A percentile compares a stretch with the other conserved stretches of the same genome.
Conservation (phyloP, 2,329 filamentous ascomycete genomes). For the Aspergillus pseudoterreus region DNA sequence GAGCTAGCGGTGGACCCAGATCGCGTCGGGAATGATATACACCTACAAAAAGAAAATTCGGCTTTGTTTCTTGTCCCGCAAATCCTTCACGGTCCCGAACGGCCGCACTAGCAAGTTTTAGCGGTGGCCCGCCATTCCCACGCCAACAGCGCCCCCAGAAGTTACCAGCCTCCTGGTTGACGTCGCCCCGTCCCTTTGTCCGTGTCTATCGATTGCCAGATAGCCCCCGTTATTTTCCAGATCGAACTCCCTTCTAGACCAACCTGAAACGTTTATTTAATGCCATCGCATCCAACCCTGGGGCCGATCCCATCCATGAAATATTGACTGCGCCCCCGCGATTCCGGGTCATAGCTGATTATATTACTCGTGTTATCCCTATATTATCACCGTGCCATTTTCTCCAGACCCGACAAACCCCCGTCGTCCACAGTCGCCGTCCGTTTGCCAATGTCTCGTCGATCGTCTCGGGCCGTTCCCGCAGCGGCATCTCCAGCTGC, state of each 20-base stretch:
- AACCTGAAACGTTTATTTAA: slow-evolving; percentile 3
- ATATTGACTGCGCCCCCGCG: background rate
- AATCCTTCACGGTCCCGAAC: slow-evolving; percentile 13
- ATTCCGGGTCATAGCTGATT: slow-evolving; percentile 6
- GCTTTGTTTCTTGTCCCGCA: slow-evolving; percentile 3
- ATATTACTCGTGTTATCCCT: background rate
- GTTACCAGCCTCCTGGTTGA: slow-evolving; percentile 25
- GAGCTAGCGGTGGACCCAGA: no score
- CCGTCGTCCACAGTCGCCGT: background rate
- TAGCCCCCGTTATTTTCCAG: slow-evolving; percentile 6
- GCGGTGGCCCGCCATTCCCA: slow-evolving; percentile 18
- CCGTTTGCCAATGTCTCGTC: slow-evolving; percentile 30
- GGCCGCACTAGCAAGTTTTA: slow-evolving; percentile 17
- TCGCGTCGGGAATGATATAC: background rate
- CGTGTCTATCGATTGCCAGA: slow-evolving; percentile 18
- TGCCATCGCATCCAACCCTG: slow-evolving; percentile 1
- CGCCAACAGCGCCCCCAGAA: slow-evolving; percentile 24
- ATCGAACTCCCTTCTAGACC: no score
- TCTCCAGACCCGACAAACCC: background rate
- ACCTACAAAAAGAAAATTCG: slow-evolving; percentile 3
- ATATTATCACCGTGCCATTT: no score
- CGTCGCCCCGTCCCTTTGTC: slow-evolving; percentile 14
- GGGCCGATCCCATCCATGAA: background rate
- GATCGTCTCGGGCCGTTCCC: slow-evolving; percentile 36
- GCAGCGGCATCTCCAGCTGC: slow-evolving; percentile 27